Base-by-base conservation (phyloP, 2,329 filamentous ascomycete genomes). In the Magnaporthiopsis poae region DNA sequence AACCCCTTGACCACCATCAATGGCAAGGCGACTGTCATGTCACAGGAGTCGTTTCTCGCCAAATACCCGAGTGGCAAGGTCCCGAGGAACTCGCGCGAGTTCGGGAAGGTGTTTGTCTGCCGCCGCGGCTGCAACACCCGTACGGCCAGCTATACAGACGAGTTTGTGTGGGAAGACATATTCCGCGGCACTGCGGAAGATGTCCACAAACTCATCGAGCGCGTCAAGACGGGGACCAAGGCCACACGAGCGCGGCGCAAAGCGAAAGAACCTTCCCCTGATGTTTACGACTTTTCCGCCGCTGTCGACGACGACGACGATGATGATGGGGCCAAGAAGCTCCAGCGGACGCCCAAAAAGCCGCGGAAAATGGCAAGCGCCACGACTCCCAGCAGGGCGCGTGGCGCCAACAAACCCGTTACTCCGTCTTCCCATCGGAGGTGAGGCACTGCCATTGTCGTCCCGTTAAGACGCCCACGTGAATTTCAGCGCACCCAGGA, bases 1-100 rank as follows among this genome's bases (percentile, higher is more conserved):
- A 98, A 97, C 73, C 88, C 94, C 9, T 80, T 99, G 33, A 86
- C 86, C 1, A 94, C 93, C 0, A 96, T 99, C 77, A 96, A 95
- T 73, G 94, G 93, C 65, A 96, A 90, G 71, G 95, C 93, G 0
- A 87, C 80, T 21, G 84, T 99, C 60, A 82, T 95, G 77, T 98
- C 94, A 0, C 81, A 84, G 33, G 81, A 86, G 11, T 80, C 79
- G 0, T 98, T 94, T 75, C 80, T 83, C 56, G 78, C 83, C 21
- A 82, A 81, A 69, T 92, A 92, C 72, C 93, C 95, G 0, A 86
- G 80, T 46, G 92, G 92, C 35, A 88, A 86, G 69, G 83, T 96
- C 2, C 88, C 91, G 2, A 88, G 88, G 68, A 87, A 82, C 63
- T 87, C 90, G 2, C 85, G 85, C 65, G 90, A 93, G 71, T 88